Evolutionary conservation across 2,329 filamentous ascomycete species (phyloP).

Genomic region (Cladophialophora immunda): DNA sequence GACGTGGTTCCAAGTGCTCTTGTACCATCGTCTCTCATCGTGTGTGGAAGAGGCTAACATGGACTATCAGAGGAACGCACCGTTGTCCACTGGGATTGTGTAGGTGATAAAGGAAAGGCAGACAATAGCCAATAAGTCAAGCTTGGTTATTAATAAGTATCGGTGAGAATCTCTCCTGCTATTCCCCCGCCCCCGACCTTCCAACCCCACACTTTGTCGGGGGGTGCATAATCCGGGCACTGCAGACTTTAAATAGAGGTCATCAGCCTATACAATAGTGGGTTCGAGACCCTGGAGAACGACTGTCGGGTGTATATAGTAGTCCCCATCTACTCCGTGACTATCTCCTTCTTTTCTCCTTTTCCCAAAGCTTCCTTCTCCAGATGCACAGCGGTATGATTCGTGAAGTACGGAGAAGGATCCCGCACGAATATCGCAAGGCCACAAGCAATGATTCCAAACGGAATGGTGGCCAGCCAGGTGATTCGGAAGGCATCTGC

Average conservation of each 20-base stretch:
- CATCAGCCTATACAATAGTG: not conserved
- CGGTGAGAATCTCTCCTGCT: no score
- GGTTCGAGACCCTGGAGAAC: not conserved
- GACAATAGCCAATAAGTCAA: not conserved
- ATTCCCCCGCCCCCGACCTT: not conserved
- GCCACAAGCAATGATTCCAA: slow-evolving; percentile 27
- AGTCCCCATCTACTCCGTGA: not conserved
- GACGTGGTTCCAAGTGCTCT: not conserved
- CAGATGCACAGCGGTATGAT: slow-evolving; percentile 15
- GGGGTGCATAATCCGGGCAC: not conserved
- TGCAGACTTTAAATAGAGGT: not conserved
- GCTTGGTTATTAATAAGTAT: no score
- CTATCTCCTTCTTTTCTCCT: not conserved
- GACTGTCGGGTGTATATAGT: not conserved
- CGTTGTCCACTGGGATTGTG: not conserved
- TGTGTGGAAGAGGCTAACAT: not conserved
- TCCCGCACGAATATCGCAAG: not conserved
- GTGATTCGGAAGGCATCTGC: slow-evolving; percentile 54
- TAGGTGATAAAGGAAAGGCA: not conserved
- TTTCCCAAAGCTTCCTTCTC: slow-evolving; percentile 10
- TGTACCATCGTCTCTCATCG: not conserved
- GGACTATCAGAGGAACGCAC: not conserved
- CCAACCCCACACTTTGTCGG: not conserved
- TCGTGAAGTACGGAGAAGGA: slow-evolving; percentile 23
- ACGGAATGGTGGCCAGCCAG: slow-evolving; percentile 41